These are phyloP conservation scores for Turnera subulata DNA, from an alignment of 345 rosid genomes.

Conservation along the genomic window DNA sequence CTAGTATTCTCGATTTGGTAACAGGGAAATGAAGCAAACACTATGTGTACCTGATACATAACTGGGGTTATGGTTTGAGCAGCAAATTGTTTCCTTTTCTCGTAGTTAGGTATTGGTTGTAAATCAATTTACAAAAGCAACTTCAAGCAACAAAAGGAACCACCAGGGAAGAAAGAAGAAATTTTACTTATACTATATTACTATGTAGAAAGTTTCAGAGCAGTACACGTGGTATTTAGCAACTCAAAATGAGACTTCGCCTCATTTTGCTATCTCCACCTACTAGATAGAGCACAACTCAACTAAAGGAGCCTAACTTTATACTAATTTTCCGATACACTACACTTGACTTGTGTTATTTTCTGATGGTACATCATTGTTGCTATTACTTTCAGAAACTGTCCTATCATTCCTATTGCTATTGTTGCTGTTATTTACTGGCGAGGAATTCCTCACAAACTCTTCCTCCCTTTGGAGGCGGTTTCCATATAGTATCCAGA, in stretches of 20 bases:
- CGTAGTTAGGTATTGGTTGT: too few relatives aligned
- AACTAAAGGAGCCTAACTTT: neutral
- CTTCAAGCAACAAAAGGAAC: conserved; percentile 1
- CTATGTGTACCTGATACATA: too few relatives aligned
- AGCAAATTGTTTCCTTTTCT: too few relatives aligned
- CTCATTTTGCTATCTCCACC: conserved; percentile 36
- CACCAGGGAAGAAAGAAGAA: neutral
- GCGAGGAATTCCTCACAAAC: conserved; percentile 50
- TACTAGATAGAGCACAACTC: neutral
- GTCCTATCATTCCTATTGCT: conserved; percentile 8
- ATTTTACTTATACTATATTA: neutral
- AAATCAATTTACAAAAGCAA: too few relatives aligned
- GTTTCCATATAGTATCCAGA: conserved; percentile 91
- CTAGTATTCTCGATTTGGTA: too few relatives aligned
- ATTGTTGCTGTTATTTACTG: conserved; percentile 19
- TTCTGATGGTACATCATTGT: neutral
- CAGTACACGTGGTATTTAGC: neutral
- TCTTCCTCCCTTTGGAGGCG: conserved; percentile 99
- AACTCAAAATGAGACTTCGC: conserved; percentile 54
- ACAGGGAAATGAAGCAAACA: too few relatives aligned
- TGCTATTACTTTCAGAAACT: conserved; percentile 1
- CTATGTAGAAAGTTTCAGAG: neutral
- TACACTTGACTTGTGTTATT: conserved; percentile 23
- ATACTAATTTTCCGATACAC: conserved; percentile 1
- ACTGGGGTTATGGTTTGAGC: too few relatives aligned